Evolutionary conservation across 176 grass and related monocot species (phyloP).

Genomic region (Raddia distichophylla): DNA sequence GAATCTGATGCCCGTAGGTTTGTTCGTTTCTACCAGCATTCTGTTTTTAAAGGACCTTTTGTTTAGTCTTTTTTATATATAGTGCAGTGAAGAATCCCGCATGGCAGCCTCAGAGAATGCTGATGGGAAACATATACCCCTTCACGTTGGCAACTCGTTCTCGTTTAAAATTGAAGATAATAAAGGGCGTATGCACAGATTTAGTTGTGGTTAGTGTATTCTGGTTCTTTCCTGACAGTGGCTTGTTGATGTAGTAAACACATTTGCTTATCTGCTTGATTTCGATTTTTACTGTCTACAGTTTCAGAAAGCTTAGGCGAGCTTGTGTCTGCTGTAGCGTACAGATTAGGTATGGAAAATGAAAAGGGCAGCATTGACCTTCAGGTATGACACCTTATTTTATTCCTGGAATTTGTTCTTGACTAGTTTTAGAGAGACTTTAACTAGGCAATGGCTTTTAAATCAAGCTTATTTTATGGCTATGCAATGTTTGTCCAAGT

Average conservation of each 20-base stretch:
- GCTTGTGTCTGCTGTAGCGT: slow-evolving; percentile 55
- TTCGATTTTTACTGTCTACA: slow-evolving; percentile 10
- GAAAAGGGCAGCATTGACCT: slow-evolving; percentile 53
- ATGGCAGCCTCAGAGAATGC: slow-evolving; percentile 41
- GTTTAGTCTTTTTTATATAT: slow-evolving; percentile 14
- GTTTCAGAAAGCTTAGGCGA: slow-evolving; percentile 64
- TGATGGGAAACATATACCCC: slow-evolving; percentile 54
- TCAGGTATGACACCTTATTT: slow-evolving; percentile 50
- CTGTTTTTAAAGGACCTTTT: neutral
- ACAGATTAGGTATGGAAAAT: slow-evolving; percentile 50
- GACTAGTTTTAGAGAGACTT: neutral
- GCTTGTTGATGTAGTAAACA: slow-evolving; percentile 3
- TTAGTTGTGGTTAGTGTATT: slow-evolving; percentile 66
- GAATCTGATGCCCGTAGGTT: slow-evolving; percentile 68
- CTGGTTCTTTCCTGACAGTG: neutral
- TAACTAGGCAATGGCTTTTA: neutral
- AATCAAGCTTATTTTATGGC: neutral
- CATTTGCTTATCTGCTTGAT: slow-evolving; percentile 1
- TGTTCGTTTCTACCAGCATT: slow-evolving; percentile 13
- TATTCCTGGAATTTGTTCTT: neutral
- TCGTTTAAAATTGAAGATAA: slow-evolving; percentile 57
- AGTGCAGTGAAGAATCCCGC: slow-evolving; percentile 58
- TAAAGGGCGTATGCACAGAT: slow-evolving; percentile 67
- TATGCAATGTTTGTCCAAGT: neutral
- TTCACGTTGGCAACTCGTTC: slow-evolving; percentile 62